phyloP scores from a whole-genome alignment of 768 basidiomycete genomes.

The Tricholoma bakamatsutake region DNA sequence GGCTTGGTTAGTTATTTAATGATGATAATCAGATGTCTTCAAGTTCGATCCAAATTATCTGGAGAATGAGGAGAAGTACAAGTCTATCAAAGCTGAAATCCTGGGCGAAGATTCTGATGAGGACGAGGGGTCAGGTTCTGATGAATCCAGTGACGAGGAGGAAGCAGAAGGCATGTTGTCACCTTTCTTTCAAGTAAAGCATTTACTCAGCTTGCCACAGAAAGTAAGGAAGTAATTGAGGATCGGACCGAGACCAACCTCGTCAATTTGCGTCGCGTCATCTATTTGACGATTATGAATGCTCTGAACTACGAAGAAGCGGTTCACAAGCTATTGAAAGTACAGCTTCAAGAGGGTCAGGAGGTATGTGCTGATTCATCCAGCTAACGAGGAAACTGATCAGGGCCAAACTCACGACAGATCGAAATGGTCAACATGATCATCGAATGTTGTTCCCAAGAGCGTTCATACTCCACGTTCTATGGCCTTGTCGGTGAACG shows the following conservation, averaged over 20 bases:
- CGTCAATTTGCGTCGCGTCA: conserved; percentile 88
- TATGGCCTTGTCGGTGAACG: conserved; percentile 96
- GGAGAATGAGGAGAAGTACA: conserved; percentile 94
- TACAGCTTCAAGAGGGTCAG: conserved; percentile 86
- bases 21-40: conserved; percentile 69
- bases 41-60: conserved; percentile 85
- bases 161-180: conserved; percentile 35
- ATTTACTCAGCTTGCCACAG: conserved; percentile 40
- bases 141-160: conserved; percentile 61
- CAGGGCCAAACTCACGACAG: conserved; percentile 32
- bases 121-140: conserved; percentile 63
- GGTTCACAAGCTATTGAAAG: conserved; percentile 93
- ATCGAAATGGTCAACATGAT: conserved; percentile 98
- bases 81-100: conserved; percentile 87
- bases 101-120: conserved; percentile 82
- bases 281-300: conserved; percentile 99
- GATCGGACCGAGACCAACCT: conserved; percentile 94
- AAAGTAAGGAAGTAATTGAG: conserved; percentile 84
- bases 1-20: conserved; percentile 1
- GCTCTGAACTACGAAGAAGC: conserved; percentile 98
- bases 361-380: conserved; percentile 54
- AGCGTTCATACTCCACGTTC: conserved; percentile 96
- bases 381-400: not conserved
- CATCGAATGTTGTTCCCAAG: conserved; percentile 99
- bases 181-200: not conserved